Base-by-base conservation (phyloP, 164 flowering plant species). In the Dillenia suffruticosa region DNA sequence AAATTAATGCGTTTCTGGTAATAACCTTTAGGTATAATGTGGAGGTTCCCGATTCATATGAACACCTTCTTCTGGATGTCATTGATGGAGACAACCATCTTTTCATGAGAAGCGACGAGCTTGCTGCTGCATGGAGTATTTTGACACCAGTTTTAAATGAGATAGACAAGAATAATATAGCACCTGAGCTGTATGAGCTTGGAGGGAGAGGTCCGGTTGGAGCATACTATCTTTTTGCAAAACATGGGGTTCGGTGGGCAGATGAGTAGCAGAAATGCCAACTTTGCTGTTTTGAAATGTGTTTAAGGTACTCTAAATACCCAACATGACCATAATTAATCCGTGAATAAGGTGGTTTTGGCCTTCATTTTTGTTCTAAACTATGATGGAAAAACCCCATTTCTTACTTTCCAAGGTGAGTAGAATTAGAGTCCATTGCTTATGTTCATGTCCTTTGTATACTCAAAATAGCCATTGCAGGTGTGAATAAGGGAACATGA, bases 1-100 rank as follows among this genome's bases (percentile, higher is more conserved):
- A 3, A 16, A 2, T 44, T 2, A 7, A 47, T 47, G 15, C 51
- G 5, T 65, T 57, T 12, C 2, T 14, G 9, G n/a, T 2, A 14
- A 6, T 19, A n/a, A 24, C 24, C 48, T 3, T 17, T 40, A 84
- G 90, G 84, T 85, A 85, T 47, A 74, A 72, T 32, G 69, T 63
- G 46, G 90, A 85, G 61, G 74, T 85, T 15, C 87, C 90, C 14
- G 90, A 85, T 72, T 77, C 87, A 11, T 85, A 85, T 40, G 90
- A 85, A 67, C 82, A 78, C 56, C 90, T 85, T 63, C 81, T 85
- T 57, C 77, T 85, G 44, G 87, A 83, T 69, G 90, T 76, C 15
- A 66, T 85, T 16, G 82, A 83, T 54, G 90, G 90, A 52, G 90
- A 83, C 66, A 81, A 69, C 65, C 84, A 78, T 68, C 80, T 85